Evolutionary conservation across 2,329 filamentous ascomycete species (phyloP).

Genomic region (Penicillium sp.): DNA sequence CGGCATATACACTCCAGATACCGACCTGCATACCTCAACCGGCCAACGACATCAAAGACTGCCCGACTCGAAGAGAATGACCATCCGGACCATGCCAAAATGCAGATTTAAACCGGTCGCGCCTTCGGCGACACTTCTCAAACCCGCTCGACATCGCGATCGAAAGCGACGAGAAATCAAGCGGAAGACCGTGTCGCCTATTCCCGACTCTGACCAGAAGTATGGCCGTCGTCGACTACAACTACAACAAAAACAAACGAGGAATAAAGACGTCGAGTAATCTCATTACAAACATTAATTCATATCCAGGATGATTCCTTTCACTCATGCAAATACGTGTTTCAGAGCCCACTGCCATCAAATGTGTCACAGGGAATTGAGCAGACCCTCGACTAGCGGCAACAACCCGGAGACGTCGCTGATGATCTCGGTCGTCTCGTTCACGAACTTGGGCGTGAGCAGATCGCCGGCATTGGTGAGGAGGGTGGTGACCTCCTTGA

Average conservation of each 20-base stretch:
- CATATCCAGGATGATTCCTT: slow-evolving; percentile 20
- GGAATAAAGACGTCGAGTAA: slow-evolving; percentile 4
- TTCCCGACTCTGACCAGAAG: too few species aligned
- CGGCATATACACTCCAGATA: too few species aligned
- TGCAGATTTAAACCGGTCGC: too few species aligned
- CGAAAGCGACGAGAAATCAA: too few species aligned
- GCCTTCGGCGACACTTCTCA: too few species aligned
- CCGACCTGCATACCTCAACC: too few species aligned
- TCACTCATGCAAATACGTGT: slow-evolving; percentile 18
- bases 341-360: slow-evolving; percentile 1
- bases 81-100: too few species aligned
- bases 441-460: slow-evolving; percentile 28
- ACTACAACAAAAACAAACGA: not conserved
- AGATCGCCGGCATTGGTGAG: slow-evolving; percentile 30
- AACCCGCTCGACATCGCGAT: too few species aligned
- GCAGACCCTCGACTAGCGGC: slow-evolving; percentile 19
- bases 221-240: too few species aligned
- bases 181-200: too few species aligned
- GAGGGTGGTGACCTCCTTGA: slow-evolving; percentile 25
- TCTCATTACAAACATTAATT: slow-evolving; percentile 23
- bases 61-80: too few species aligned
- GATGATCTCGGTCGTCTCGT: slow-evolving; percentile 23
- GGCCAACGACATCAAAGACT: too few species aligned
- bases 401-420: slow-evolving; percentile 20
- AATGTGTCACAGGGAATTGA: slow-evolving; percentile 19